Evolutionary conservation across 192 early-diverging fungal species (phyloP), one percentile per base, ranked within the genome.

Genomic region (Funneliformis mosseae): DNA sequence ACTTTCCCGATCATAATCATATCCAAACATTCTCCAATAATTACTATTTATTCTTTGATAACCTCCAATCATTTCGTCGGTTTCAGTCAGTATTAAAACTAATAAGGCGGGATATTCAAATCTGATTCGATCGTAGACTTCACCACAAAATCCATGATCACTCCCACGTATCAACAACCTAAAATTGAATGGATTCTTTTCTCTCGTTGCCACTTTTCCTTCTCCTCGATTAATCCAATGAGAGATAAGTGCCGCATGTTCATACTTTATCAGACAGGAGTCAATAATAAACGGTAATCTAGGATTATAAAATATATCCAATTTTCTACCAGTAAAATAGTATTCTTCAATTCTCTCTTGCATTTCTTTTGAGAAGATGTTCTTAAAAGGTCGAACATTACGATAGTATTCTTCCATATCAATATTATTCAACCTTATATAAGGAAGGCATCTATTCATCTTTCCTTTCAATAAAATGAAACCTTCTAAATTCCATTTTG

Each of bases 1-100:
- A 69, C 67, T 69, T 39, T 69, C 67, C 11, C 39, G 27, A 39
- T 28, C 39, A 69, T 69, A 69, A 39, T 39, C 67, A 28, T 41
- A 69, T 28, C 67, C 28, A 28, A 69, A 41, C 67, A 28, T 41
- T 69, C 27, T 28, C 67, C 67, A 69, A 69, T 69, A 18, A 69
- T 69, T 9, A 69, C 28, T 28, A 39, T 41, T 41, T 38, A 38
- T 69, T 28, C 28, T 28, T 21, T 69, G 27, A 41, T 69, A 69
- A 39, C 67, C 67, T 41, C 67, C 67, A 69, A 69, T 69, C 39
- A 69, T 41, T 41, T 69, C 28, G 25, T 9, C 39, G 12, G 67
- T 33, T 7, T 41, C 67, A 28, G 27, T 69, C 18, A 69, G 27
- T 16, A 28, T 28, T 12, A 69, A 41, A n/a, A 69, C 39, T 39